Evolutionary conservation across 345 rosid species (phyloP), one percentile per base, ranked within the genome.

Genomic region (Hevea brasiliensis): DNA sequence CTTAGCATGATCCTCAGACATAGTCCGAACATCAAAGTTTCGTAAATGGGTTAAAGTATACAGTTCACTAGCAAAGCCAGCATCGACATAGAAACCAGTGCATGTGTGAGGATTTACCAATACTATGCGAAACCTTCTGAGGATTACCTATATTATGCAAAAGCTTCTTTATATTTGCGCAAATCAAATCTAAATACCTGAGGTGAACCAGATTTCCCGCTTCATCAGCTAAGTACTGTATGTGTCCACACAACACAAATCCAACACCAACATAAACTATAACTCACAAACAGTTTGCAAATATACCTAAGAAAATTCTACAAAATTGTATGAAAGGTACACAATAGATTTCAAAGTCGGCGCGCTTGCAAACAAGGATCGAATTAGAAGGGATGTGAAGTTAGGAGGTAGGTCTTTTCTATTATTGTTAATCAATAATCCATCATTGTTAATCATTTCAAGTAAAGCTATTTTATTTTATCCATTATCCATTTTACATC

Each of bases 121-220:
- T n/a, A n/a, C n/a, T n/a, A n/a, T n/a, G n/a, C n/a, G n/a, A n/a
- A n/a, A n/a, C n/a, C 17, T 47, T 53, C 7, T 51, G 58, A 68
- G 51, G 61, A 51, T 53, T 68, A 20, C 61, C 60, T 27, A 72
- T 10, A 47, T 58, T 72, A 17, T 29, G n/a, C 10, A 67, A 67
- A 47, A 72, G 75, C 47, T 60, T 57, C 20, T 61, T 8, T 11
- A 72, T 15, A 26, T 61, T 0, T 6, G 47, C 47, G 12, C 11
- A 18, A 13, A 6, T 2, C 67, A 72, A 35, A 17, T n/a, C 48
- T 15, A 72, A 48, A 62, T 72, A 72, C 60, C 12, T 61, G 14
- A 72, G 55, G 48, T 72, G 47, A 72, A 61, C 26, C 60, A 72
- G 45, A 17, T 72, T 56, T 61, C 74, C 68, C 4, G 61, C 47